Percentiles rank a stretch among this genome's conserved stretches.
These are phyloP conservation scores for Setomelanomma holmii DNA, from an alignment of 2,329 filamentous ascomycete species.

Conservation along the genomic window DNA sequence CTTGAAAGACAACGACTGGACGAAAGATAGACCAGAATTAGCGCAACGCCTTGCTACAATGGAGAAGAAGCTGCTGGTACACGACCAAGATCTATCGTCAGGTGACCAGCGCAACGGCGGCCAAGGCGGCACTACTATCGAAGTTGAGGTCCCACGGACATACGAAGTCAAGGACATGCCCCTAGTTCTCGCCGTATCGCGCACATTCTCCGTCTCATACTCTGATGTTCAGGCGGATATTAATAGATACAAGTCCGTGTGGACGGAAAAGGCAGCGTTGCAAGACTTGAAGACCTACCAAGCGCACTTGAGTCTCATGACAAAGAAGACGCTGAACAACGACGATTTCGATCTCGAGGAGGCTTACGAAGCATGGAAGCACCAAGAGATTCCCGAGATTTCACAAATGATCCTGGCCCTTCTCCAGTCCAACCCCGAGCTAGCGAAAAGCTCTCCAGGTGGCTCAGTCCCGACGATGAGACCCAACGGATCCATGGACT, in stretches of 20 bases:
- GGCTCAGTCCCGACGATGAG: slow-evolving; percentile 65
- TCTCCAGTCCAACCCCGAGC: slow-evolving; percentile 81
- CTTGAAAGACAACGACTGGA: slow-evolving; percentile 82
- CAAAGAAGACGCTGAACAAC: slow-evolving; percentile 75
- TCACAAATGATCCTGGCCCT: slow-evolving; percentile 95
- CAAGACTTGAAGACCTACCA: slow-evolving; percentile 94
- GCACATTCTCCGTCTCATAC: slow-evolving; percentile 81
- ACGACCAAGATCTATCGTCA: slow-evolving; percentile 86
- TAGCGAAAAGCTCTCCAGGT: slow-evolving; percentile 76
- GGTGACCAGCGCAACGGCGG: slow-evolving; percentile 64
- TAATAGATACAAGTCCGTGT: slow-evolving; percentile 77
- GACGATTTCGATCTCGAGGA: slow-evolving; percentile 92
- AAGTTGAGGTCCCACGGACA: slow-evolving; percentile 81
- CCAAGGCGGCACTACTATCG: slow-evolving; percentile 70
- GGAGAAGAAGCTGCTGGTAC: slow-evolving; percentile 91
- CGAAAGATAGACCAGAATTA: slow-evolving; percentile 84
- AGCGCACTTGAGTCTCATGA: slow-evolving; percentile 81
- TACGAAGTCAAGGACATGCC: slow-evolving; percentile 98
- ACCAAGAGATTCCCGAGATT: slow-evolving; percentile 82
- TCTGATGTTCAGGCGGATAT: slow-evolving; percentile 87
- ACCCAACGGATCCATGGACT: slow-evolving; percentile 49
- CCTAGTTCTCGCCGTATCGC: slow-evolving; percentile 84
- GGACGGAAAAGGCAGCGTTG: slow-evolving; percentile 91
- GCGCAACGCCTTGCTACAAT: slow-evolving; percentile 78
- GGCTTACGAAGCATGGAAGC: slow-evolving; percentile 88